Percentiles rank a stretch among this genome's conserved stretches.
Evolutionary conservation across 768 basidiomycete species (phyloP).

Genomic region (Amanita pallidorosea): DNA sequence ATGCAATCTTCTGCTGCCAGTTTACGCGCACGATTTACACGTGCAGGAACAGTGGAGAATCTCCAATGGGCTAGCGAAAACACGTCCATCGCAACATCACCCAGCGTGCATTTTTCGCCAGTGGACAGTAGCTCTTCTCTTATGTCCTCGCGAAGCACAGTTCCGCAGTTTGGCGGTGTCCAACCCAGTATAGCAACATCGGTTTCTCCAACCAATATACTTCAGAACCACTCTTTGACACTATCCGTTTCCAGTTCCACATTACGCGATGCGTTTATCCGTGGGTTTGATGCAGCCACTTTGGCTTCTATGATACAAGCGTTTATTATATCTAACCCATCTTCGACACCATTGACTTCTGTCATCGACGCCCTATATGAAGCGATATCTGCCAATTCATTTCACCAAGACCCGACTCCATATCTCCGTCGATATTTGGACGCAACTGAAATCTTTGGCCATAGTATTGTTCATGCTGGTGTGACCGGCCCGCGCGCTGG

Average conservation of each 20-base stretch:
- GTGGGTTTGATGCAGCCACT: slow-evolving; percentile 33
- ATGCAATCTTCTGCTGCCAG: neutral
- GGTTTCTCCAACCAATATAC: slow-evolving; percentile 5
- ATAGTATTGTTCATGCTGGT: slow-evolving; percentile 40
- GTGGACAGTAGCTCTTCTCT: slow-evolving; percentile 2
- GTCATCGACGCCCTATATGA: slow-evolving; percentile 47
- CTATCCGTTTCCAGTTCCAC: slow-evolving; percentile 22
- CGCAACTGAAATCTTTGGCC: slow-evolving; percentile 39
- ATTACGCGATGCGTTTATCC: slow-evolving; percentile 37
- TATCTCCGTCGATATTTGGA: slow-evolving; percentile 43
- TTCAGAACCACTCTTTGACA: slow-evolving; percentile 12
- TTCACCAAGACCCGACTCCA: slow-evolving; percentile 25
- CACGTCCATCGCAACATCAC: neutral
- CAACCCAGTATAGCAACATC: neutral
- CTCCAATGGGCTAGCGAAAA: slow-evolving; percentile 11
- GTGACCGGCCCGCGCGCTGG: slow-evolving; percentile 45
- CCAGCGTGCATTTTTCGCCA: neutral
- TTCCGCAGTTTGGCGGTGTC: neutral
- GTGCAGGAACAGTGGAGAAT: slow-evolving; percentile 13
- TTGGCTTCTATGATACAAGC: slow-evolving; percentile 45
- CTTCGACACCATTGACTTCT: slow-evolving; percentile 36
- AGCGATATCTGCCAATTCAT: slow-evolving; percentile 23
- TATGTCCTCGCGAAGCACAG: neutral
- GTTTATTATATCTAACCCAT: slow-evolving; percentile 36
- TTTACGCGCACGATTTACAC: neutral